Conservation (phyloP, 139 green algal species). For the Asterochloris erici region DNA sequence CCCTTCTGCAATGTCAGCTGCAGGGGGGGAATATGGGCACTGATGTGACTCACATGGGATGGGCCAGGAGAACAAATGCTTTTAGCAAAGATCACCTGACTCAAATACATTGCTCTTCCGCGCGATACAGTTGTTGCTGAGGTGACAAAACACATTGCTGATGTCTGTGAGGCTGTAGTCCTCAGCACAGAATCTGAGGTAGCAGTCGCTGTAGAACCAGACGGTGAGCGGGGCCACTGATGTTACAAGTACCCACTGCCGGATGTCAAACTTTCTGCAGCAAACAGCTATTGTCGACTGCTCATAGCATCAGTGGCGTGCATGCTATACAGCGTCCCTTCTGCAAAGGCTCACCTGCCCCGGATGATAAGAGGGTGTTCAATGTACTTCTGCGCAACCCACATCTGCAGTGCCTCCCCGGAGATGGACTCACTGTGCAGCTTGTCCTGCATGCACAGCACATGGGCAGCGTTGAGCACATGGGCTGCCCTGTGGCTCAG, state of each 20-base stretch:
- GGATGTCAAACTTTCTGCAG: constrained; percentile 66
- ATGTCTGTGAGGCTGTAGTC: constrained; percentile 54
- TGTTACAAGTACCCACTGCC: constrained; percentile 60
- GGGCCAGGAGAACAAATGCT: not conserved
- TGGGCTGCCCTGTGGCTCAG: not conserved
- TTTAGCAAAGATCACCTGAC: not conserved
- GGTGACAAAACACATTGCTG: constrained; percentile 52
- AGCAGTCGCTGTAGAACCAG: constrained; percentile 50
- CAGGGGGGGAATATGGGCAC: not conserved
- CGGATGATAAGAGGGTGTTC: constrained; percentile 51
- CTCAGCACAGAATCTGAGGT: constrained; percentile 42
- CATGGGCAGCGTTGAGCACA: constrained; percentile 2
- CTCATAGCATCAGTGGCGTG: not conserved
- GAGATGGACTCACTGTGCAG: constrained; percentile 5
- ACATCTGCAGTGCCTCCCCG: constrained; percentile 26
- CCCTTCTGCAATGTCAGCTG: constrained; percentile 17
- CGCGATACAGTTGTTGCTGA: constrained; percentile 62
- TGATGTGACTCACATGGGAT: not conserved
- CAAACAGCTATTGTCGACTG: not conserved
- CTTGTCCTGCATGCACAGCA: constrained; percentile 16
- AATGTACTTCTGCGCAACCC: constrained; percentile 67
- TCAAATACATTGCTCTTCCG: constrained; percentile 33
- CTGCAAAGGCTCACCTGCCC: not conserved
- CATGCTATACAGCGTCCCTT: not conserved
- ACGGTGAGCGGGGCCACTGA: constrained; percentile 48